These are phyloP conservation scores for Teratosphaeria epicoccoides DNA, from an alignment of 2,329 filamentous ascomycete species.

Conservation along the genomic window DNA sequence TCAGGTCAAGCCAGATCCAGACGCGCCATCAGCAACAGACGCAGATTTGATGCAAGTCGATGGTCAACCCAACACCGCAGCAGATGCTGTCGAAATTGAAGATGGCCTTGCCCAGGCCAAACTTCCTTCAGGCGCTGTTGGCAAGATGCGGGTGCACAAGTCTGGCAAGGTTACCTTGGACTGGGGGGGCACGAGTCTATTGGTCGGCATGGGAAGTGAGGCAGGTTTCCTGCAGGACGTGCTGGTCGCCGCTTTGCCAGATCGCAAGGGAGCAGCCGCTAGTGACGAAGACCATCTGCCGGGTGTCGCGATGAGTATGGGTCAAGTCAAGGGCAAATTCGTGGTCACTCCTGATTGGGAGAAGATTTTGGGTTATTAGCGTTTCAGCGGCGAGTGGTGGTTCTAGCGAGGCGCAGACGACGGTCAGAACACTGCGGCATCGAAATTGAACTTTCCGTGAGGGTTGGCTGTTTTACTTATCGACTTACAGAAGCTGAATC, in stretches of 20 bases:
- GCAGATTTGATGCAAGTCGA: slow-evolving; percentile 16
- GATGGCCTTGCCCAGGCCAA: slow-evolving; percentile 9
- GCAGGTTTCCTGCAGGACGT: slow-evolving; percentile 52
- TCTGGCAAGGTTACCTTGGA: slow-evolving; percentile 52
- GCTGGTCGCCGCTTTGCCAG: slow-evolving; percentile 28
- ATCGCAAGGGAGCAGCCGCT: slow-evolving; percentile 15
- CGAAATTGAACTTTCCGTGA: background rate
- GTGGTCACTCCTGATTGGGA: slow-evolving; percentile 53
- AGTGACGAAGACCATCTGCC: slow-evolving; percentile 16
- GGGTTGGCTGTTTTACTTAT: too few relatives aligned
- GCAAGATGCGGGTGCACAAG: slow-evolving; percentile 51
- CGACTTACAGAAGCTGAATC: too few relatives aligned
- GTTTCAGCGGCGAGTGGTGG: background rate
- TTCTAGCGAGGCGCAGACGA: background rate
- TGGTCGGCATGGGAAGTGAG: slow-evolving; percentile 46
- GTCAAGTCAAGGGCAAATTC: slow-evolving; percentile 54
- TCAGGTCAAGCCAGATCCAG: slow-evolving; percentile 21
- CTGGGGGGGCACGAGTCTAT: slow-evolving; percentile 52
- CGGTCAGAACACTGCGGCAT: background rate
- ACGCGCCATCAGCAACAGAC: slow-evolving; percentile 9
- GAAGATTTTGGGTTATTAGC: slow-evolving; percentile 28
- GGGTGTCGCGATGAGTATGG: slow-evolving; percentile 45
- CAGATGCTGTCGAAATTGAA: slow-evolving; percentile 2
- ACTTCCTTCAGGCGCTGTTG: slow-evolving; percentile 45
- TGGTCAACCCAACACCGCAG: background rate